Conservation (phyloP, 1,139 yeast species). For the Zygoascus hellenicus region DNA sequence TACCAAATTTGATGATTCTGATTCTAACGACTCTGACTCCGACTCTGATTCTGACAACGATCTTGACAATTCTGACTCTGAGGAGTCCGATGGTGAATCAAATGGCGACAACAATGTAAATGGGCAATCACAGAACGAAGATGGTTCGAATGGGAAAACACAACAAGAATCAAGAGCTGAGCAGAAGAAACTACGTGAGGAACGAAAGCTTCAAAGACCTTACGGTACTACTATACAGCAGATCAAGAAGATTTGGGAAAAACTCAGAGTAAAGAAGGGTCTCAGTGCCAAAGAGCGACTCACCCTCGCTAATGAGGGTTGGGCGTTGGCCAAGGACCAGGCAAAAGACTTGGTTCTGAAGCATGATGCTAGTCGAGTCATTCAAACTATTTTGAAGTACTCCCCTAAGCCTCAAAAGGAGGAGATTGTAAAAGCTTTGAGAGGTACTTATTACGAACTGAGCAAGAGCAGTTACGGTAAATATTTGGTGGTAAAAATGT, state of each 20-base stretch:
- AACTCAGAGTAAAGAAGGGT: slow-evolving; percentile 76
- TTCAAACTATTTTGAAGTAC: slow-evolving; percentile 87
- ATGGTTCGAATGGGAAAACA: slow-evolving; percentile 30
- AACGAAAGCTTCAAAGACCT: slow-evolving; percentile 81
- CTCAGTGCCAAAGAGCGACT: slow-evolving; percentile 74
- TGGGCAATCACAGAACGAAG: slow-evolving; percentile 14
- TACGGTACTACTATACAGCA: slow-evolving; percentile 80
- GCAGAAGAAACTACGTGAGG: slow-evolving; percentile 70
- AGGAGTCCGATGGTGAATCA: slow-evolving; percentile 10
- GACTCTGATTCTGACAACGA: slow-evolving; percentile 6
- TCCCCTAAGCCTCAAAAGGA: slow-evolving; percentile 77
- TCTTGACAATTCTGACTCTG: slow-evolving; percentile 1
- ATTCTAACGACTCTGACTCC: slow-evolving; percentile 10
- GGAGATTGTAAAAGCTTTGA: slow-evolving; percentile 59
- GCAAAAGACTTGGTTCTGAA: slow-evolving; percentile 82
- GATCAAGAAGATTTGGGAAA: slow-evolving; percentile 88
- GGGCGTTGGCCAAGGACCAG: slow-evolving; percentile 74
- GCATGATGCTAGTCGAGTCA: slow-evolving; percentile 96
- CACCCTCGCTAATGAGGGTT: slow-evolving; percentile 73
- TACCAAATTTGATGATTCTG: slow-evolving; percentile 3
- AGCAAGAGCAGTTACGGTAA: slow-evolving; percentile 95
- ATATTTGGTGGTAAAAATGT: slow-evolving; percentile 76
- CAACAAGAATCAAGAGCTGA: slow-evolving; percentile 55
- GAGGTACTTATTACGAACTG: slow-evolving; percentile 71
- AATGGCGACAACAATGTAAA: slow-evolving; percentile 13